Conservation (phyloP, 2,329 filamentous ascomycete species). For the Apiospora malaysiana region DNA sequence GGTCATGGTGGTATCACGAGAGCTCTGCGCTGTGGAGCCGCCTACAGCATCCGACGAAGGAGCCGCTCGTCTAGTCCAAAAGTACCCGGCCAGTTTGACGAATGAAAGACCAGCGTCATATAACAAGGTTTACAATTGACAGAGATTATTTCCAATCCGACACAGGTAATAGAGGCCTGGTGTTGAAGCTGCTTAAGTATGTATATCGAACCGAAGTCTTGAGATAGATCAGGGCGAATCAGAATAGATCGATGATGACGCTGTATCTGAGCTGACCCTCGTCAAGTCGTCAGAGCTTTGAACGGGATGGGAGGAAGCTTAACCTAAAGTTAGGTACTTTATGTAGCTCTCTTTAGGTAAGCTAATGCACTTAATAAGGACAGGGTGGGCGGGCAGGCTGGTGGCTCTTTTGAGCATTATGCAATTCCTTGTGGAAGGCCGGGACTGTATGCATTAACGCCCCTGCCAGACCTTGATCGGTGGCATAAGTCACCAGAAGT, state of each 20-base stretch:
- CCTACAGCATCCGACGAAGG: conserved; percentile 45
- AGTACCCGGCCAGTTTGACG: conserved; percentile 54
- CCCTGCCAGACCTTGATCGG: not conserved
- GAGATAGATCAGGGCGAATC: not conserved
- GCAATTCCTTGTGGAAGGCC: not conserved
- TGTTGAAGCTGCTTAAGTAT: not conserved
- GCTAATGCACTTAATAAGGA: not conserved
- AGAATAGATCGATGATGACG: conserved; percentile 3
- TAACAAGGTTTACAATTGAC: conserved; percentile 18
- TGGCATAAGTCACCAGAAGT: not conserved
- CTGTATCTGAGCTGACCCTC: not conserved
- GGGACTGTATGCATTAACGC: not conserved
- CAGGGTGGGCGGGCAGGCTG: not conserved
- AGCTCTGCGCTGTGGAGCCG: conserved; percentile 30
- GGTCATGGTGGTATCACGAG: conserved; percentile 51
- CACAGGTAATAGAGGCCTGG: not conserved
- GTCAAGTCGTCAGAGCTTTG: conserved; percentile 1
- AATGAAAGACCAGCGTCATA: conserved; percentile 18
- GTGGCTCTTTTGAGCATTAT: not conserved
- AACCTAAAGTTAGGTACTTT: not conserved
- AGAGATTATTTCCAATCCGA: conserved; percentile 19
- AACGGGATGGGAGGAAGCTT: conserved; percentile 13
- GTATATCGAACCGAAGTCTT: not conserved
- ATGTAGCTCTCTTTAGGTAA: not conserved
- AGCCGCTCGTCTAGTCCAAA: conserved; percentile 53